Evolutionary conservation across 441 rosid species (phyloP).

Genomic region (Pelargonium exstipulatum): DNA sequence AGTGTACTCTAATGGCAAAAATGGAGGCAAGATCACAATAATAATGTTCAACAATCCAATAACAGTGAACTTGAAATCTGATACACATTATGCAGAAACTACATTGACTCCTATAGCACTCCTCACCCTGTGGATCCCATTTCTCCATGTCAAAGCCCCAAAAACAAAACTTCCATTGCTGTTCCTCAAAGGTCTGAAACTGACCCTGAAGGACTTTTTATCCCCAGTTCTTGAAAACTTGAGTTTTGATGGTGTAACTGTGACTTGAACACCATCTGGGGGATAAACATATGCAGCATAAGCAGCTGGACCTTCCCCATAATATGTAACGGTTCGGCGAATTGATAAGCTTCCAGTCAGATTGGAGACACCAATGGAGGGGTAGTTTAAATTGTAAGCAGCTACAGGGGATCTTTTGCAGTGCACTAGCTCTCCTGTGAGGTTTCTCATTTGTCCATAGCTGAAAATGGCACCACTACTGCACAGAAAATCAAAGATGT

Average conservation of each 20-base stretch:
- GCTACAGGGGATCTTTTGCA: constrained; percentile 27
- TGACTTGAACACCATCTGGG: constrained; percentile 34
- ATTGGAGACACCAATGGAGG: constrained; percentile 42
- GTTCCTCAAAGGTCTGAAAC: constrained; percentile 32
- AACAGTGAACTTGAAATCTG: no score
- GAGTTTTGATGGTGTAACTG: constrained; percentile 35
- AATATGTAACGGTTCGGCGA: constrained; percentile 38
- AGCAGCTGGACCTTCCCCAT: constrained; percentile 31
- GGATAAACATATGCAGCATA: constrained; percentile 27
- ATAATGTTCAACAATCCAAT: no score
- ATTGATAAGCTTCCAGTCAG: constrained; percentile 38
- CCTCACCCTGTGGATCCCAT: constrained; percentile 32
- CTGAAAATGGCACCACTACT: constrained; percentile 32
- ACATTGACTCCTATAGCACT: constrained; percentile 43
- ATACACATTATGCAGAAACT: constrained; percentile 19
- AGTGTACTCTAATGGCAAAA: no score
- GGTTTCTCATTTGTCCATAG: constrained; percentile 36
- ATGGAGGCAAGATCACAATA: no score
- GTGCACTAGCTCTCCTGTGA: constrained; percentile 31
- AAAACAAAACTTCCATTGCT: constrained; percentile 38
- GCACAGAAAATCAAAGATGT: constrained; percentile 41
- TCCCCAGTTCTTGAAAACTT: constrained; percentile 33
- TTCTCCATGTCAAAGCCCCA: constrained; percentile 47
- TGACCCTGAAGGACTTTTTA: constrained; percentile 35
- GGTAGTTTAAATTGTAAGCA: constrained; percentile 39